These are phyloP conservation scores for Kazachstania martiniae DNA, from an alignment of 805 yeast genomes.

Conservation along the genomic window DNA sequence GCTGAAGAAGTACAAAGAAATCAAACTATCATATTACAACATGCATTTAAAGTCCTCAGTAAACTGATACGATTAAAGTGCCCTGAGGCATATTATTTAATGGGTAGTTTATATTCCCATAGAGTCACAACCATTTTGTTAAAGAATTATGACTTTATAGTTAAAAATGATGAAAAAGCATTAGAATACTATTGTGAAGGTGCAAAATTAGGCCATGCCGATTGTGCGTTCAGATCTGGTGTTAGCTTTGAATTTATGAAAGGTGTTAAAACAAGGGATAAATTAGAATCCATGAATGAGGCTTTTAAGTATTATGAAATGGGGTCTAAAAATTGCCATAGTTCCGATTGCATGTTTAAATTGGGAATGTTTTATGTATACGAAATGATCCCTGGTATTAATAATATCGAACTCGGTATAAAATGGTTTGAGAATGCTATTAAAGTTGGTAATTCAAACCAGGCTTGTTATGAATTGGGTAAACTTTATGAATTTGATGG, in stretches of 20 bases:
- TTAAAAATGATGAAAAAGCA: slow-evolving; percentile 49
- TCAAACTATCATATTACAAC: slow-evolving; percentile 42
- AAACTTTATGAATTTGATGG: slow-evolving; percentile 40
- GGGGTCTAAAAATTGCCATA: slow-evolving; percentile 54
- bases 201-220: slow-evolving; percentile 45
- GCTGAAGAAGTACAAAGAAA: slow-evolving; percentile 39
- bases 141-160: slow-evolving; percentile 22
- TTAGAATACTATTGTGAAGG: slow-evolving; percentile 50
- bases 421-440: slow-evolving; percentile 44
- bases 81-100: slow-evolving; percentile 44
- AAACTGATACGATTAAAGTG: slow-evolving; percentile 40
- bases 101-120: slow-evolving; percentile 54
- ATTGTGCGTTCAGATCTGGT: slow-evolving; percentile 58
- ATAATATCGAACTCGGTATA: slow-evolving; percentile 26
- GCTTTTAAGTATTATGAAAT: slow-evolving; percentile 45
- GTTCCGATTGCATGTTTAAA: slow-evolving; percentile 57
- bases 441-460: slow-evolving; percentile 30
- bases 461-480: slow-evolving; percentile 49
- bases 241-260: slow-evolving; percentile 47
- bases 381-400: slow-evolving; percentile 23
- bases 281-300: slow-evolving; percentile 28
- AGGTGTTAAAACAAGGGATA: slow-evolving; percentile 40
- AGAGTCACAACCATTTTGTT: slow-evolving; percentile 21
- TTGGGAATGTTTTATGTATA: slow-evolving; percentile 53
- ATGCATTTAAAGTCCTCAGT: slow-evolving; percentile 50